A percentile compares a stretch with the other conserved stretches of the same genome.
phyloP scores from a whole-genome alignment of 2,329 filamentous ascomycete genomes.

The Aureobasidium sp. region DNA sequence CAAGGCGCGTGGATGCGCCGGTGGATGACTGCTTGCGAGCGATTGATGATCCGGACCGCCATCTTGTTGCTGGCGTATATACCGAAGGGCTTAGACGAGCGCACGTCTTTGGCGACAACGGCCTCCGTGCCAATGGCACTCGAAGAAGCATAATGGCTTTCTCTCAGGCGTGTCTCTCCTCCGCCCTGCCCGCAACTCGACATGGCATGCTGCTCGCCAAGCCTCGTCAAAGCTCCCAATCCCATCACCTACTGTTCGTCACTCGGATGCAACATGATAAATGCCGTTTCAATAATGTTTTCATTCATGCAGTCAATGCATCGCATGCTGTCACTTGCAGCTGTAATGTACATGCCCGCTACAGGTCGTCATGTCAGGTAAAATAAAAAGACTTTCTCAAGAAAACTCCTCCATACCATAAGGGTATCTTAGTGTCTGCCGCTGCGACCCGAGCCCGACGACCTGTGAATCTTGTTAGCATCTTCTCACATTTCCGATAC shows the following conservation, averaged over 20 bases:
- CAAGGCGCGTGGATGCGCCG: conserved; percentile 1
- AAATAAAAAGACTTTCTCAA: background rate
- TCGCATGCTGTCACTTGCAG: conserved; percentile 9
- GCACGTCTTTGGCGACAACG: conserved; percentile 21
- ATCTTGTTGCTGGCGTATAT: conserved; percentile 26
- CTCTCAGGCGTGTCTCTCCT: conserved; percentile 7
- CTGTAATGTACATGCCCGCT: conserved; percentile 11
- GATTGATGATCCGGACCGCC: conserved; percentile 18
- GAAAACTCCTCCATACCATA: conserved; percentile 6
- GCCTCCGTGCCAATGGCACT: conserved; percentile 31
- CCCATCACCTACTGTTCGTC: too few species aligned
- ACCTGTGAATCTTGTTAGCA: conserved; percentile 28
- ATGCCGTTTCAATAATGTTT: background rate
- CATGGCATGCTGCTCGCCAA: conserved; percentile 6
- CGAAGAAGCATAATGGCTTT: conserved; percentile 34
- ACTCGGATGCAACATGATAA: background rate
- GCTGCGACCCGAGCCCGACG: conserved; percentile 34
- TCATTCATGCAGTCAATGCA: conserved; percentile 15
- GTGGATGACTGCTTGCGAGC: background rate
- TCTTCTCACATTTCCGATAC: background rate
- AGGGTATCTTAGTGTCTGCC: conserved; percentile 20
- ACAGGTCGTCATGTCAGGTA: background rate
- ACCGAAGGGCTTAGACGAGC: conserved; percentile 26
- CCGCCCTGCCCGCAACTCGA: conserved; percentile 1
- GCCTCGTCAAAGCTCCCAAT: conserved; percentile 8